Evolutionary conservation across 2,329 filamentous ascomycete species (phyloP), one percentile per base, ranked within the genome.

Genomic region (Dothiorella sarmentorum): DNA sequence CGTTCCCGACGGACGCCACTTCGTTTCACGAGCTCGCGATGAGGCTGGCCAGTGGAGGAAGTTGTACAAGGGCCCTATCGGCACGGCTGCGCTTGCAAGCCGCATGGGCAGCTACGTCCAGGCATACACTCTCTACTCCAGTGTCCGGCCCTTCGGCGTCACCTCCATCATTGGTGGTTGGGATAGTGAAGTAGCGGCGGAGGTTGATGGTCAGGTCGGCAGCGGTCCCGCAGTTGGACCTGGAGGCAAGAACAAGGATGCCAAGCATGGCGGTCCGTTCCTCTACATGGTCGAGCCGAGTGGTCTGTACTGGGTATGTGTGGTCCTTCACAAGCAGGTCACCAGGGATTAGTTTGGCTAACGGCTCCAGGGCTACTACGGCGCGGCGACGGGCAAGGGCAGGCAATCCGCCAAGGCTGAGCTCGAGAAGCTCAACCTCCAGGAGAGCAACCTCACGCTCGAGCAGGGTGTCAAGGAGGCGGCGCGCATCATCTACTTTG

Each of bases 271-370:
- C 66, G 94, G 93, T 1, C 94, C 94, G 20, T 92, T 87, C 63
- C 84, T 99, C 62, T 99, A 97, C 83, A 99, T 99, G 94, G 93
- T 99, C 67, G 94, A 99, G 80, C 94, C 94, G 40, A 96, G 91
- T 70, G 94, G 94, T 58, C 78, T 93, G 66, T 97, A 96, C 82
- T 99, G 94, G 94, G 83, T 85, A 79, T 56, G 77, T 64, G 29
- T 24, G 13, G 45, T 51, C 11, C 24, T 27, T 15, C 45, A 31
- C 35, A 38, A 13, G 52, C 24, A 37, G 13, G 27, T 13, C 17
- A 26, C n/a, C 15, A 9, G 20, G 22, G 22, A 31, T 6, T 22
- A 51, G 38, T 63, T 26, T 20, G 17, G 40, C 53, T 63, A 43
- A 61, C 59, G 42, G 51, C 29, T 40, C 27, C 56, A 85, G 83